Base-by-base conservation (phyloP, 805 yeast genomes). In the Saccharomycopsis selenospora region DNA sequence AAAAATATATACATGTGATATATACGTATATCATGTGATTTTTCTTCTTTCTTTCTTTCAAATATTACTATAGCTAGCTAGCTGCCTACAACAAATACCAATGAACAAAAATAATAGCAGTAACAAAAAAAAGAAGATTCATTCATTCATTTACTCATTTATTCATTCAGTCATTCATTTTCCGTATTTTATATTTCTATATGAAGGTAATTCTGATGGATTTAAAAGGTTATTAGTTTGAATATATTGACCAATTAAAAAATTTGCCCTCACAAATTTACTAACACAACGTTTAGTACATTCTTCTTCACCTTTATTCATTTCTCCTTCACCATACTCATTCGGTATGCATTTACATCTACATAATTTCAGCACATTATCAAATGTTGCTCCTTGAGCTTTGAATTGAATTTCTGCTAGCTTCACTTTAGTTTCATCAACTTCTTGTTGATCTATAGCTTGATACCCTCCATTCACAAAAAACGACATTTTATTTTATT, bases 211-310 rank as follows among this genome's bases (percentile, higher is more conserved):
- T 46, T 62, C 66, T 50, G 62, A 65, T n/a, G 79, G 79, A 22
- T 49, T 49, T 30, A 67, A 66, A 45, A 75, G 65, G 28, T 77
- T 66, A 55, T 64, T 69, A 58, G 60, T 50, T 52, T 72, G 70
- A 54, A 73, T 69, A 63, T 30, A 66, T 60, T 70, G 73, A 0
- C 91, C 93, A 26, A 86, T 68, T 46, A 73, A 61, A 41, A 76
- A 64, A 61, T 82, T 89, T 42, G 89, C 82, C 57, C 73, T 73
- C 69, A 88, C 85, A 64, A 82, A 89, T 64, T 90, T 90, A 54
- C 79, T 66, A 40, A 85, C 91, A 67, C 98, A 90, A 52, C 97
- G 70, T 63, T 89, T 96, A 8, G 86, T 67, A 62, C 97, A 91
- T 41, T 77, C 73, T 51, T 72, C 66, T 61, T 90, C 97, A 30